Conservation (phyloP, 768 basidiomycete genomes). For the Macrocybe gigantea region DNA sequence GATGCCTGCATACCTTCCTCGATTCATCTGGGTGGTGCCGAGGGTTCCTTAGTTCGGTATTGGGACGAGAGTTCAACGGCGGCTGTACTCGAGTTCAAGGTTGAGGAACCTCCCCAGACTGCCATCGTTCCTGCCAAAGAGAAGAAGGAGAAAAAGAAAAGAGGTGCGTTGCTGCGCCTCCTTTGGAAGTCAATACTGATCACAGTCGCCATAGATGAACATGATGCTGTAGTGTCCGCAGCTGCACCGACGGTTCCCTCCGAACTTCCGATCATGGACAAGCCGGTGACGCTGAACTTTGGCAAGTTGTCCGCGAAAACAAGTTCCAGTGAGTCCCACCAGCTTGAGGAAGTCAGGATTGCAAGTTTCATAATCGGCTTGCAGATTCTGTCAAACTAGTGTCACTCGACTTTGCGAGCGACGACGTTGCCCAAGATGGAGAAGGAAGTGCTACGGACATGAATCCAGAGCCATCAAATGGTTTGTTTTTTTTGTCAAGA, state of each 20-base stretch:
- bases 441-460: slow-evolving; percentile 14
- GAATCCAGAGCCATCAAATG: no score
- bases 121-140: slow-evolving; percentile 31
- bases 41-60: slow-evolving; percentile 76
- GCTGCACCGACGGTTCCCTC: slow-evolving; percentile 47
- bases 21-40: slow-evolving; percentile 60
- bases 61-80: slow-evolving; percentile 87
- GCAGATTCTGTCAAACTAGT: slow-evolving; percentile 28
- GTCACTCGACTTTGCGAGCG: slow-evolving; percentile 61
- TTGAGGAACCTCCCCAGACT: slow-evolving; percentile 49
- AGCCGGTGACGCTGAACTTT: slow-evolving; percentile 76
- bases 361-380: slow-evolving; percentile 7
- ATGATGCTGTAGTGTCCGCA: slow-evolving; percentile 21
- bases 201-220: slow-evolving; percentile 14
- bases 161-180: slow-evolving; percentile 35
- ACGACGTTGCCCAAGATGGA: slow-evolving; percentile 46
- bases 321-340: slow-evolving; percentile 16
- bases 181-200: background rate
- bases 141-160: slow-evolving; percentile 61
- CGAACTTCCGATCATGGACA: slow-evolving; percentile 65
- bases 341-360: background rate
- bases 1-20: slow-evolving; percentile 72
- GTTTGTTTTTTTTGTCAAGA: slow-evolving; percentile 8
- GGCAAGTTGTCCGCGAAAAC: slow-evolving; percentile 43
- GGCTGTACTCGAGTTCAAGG: slow-evolving; percentile 74